Conservation (phyloP, 1,284 basidiomycete genomes). For the Naganishia cerealis region DNA sequence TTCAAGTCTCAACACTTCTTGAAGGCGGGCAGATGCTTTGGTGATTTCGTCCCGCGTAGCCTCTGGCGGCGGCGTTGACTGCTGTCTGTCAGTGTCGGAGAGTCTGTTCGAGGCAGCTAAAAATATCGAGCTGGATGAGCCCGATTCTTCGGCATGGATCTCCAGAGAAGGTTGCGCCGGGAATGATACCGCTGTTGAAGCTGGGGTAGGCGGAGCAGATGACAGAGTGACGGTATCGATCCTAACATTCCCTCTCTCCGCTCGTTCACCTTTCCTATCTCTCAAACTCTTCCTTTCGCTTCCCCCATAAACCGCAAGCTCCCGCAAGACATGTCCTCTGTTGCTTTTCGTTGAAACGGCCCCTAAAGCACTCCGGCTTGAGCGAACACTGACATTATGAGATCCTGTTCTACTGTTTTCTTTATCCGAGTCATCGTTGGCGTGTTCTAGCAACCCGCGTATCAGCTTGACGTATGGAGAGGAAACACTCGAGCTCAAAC, state of each 20-base stretch:
- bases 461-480: background rate
- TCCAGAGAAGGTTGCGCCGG: background rate
- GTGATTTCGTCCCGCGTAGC: background rate
- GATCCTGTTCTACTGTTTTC: constrained; percentile 6
- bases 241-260: constrained; percentile 1
- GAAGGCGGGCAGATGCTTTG: background rate
- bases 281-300: constrained; percentile 16
- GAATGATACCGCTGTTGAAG: background rate
- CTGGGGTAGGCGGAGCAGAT: background rate
- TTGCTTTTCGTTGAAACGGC: background rate
- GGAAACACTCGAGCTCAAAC: background rate
- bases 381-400: background rate
- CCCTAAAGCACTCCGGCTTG: background rate
- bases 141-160: background rate
- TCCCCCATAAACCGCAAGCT: constrained; percentile 1
- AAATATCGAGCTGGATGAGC: background rate
- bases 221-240: background rate
- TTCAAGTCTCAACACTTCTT: background rate
- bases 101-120: background rate
- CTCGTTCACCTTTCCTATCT: constrained; percentile 23
- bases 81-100: background rate
- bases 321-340: constrained; percentile 9
- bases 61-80: background rate
- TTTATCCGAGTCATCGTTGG: constrained; percentile 13
- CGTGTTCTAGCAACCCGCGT: background rate